These are phyloP conservation scores for Gymnopilus junonius DNA, from an alignment of 768 basidiomycete species.

Conservation along the genomic window DNA sequence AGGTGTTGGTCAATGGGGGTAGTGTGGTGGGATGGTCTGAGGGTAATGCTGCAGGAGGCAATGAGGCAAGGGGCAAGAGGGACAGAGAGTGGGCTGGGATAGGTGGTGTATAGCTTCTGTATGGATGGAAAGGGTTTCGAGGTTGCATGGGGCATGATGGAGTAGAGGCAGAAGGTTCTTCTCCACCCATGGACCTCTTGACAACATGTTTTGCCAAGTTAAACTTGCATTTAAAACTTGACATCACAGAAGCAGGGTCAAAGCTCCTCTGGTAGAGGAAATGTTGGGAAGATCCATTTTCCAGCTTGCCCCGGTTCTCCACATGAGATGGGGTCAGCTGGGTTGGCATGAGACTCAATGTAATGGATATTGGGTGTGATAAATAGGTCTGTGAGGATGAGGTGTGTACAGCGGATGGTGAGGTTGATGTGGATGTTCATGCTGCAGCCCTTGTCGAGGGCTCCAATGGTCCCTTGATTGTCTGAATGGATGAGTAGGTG, in stretches of 20 bases:
- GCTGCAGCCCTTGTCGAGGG: constrained; percentile 33
- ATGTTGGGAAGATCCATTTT: background rate
- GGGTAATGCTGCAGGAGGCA: too few species aligned
- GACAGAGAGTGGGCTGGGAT: too few species aligned
- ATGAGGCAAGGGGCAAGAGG: background rate
- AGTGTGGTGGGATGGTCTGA: too few species aligned
- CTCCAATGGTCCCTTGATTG: constrained; percentile 39
- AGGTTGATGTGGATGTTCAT: constrained; percentile 34
- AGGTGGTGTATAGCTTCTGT: background rate
- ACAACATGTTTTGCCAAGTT: background rate
- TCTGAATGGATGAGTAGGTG: constrained; percentile 33
- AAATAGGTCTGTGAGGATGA: constrained; percentile 10
- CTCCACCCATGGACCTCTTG: background rate
- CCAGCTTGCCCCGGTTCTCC: constrained; percentile 17
- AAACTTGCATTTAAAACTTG: background rate
- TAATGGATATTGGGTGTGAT: constrained; percentile 20
- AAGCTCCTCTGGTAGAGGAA: constrained; percentile 21
- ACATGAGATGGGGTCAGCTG: constrained; percentile 32
- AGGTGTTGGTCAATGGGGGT: too few species aligned
- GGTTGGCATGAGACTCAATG: constrained; percentile 30
- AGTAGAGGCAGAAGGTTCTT: background rate
- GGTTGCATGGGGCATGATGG: background rate
- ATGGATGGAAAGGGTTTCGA: background rate
- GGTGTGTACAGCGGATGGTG: constrained; percentile 22
- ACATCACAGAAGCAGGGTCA: constrained; percentile 13